Evolutionary conservation across 768 basidiomycete species (phyloP), one percentile per base, ranked within the genome.

Genomic region (Suillus ampliporus): DNA sequence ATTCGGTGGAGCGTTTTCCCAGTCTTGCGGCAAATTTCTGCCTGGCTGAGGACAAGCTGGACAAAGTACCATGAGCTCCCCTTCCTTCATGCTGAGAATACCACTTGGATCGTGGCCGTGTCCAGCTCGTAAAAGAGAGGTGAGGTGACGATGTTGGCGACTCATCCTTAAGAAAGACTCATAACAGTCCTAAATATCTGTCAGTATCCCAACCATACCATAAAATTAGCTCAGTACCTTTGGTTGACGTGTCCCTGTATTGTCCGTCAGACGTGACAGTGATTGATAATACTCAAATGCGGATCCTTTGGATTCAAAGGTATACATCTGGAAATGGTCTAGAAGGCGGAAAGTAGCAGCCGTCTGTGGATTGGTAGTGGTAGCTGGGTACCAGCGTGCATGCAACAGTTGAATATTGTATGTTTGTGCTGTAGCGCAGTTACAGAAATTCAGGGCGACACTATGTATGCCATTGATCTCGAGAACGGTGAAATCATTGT

Each of bases 301-400:
- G 0, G 72, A 71, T 1, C 64, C 51, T 61, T 78, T 76, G 0
- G 69, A 74, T 35, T 68, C 68, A 46, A 76, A 76, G 2, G 69
- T 68, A 0, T 76, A 67, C 0, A 73, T 54, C 34, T 76, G 67
- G 48, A 73, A 75, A 10, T 44, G 52, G 5, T 74, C 58, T 1
- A 78, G 66, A 7, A 73, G 53, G 0, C 34, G 26, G 47, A 77
- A 70, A 3, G 74, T 72, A 6, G 75, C 72, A 10, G 69, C 71
- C 0, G 74, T 71, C 47, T 68, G 67, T 1, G 73, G 75, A 7
- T 63, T 23, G 11, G 51, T 60, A 11, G 64, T 54, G 0, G 75
- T 67, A 2, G 66, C 44, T 9, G 66, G 63, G 46, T 65, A 62
- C 61, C n/a, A 60, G 5, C 67, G 23, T 5, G 60, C 51, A 7